phyloP scores from a whole-genome alignment of 257 asterid species.

The Scutellaria baicalensis region DNA sequence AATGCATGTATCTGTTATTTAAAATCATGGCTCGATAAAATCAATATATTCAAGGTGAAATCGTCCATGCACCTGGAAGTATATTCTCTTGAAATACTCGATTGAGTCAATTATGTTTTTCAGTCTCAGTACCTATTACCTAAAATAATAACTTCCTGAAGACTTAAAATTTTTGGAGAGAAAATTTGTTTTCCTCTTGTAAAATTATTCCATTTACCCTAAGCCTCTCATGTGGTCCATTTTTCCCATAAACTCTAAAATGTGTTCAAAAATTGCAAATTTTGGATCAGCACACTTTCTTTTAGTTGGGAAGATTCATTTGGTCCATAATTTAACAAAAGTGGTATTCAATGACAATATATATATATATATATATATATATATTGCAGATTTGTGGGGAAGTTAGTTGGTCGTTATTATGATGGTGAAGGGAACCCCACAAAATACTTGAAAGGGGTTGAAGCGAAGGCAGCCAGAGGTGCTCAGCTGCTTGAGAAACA shows the following conservation, averaged over 20 bases:
- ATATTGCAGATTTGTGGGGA: constrained; percentile 58
- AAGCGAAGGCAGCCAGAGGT: constrained; percentile 92
- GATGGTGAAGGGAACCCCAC: constrained; percentile 69
- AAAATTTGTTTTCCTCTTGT: neutral
- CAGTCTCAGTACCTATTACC: neutral
- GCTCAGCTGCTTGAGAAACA: constrained; percentile 86
- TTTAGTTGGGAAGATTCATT: neutral
- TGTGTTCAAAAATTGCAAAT: neutral
- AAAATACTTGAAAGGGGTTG: constrained; percentile 80
- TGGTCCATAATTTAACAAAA: neutral
- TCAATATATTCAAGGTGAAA: neutral
- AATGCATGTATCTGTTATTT: constrained; percentile 4
- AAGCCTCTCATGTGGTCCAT: neutral
- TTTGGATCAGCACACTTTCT: neutral
- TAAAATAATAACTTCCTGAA: neutral
- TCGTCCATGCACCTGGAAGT: neutral
- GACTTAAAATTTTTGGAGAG: neutral
- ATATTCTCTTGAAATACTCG: neutral
- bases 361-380: no score
- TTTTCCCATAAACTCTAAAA: neutral
- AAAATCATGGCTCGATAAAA: neutral
- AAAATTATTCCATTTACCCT: neutral
- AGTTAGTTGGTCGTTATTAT: constrained; percentile 77
- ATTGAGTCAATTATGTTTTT: neutral
- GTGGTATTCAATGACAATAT: neutral